These are phyloP conservation scores for Ilex asprella DNA, from an alignment of 257 asterid genomes.

Conservation along the genomic window DNA sequence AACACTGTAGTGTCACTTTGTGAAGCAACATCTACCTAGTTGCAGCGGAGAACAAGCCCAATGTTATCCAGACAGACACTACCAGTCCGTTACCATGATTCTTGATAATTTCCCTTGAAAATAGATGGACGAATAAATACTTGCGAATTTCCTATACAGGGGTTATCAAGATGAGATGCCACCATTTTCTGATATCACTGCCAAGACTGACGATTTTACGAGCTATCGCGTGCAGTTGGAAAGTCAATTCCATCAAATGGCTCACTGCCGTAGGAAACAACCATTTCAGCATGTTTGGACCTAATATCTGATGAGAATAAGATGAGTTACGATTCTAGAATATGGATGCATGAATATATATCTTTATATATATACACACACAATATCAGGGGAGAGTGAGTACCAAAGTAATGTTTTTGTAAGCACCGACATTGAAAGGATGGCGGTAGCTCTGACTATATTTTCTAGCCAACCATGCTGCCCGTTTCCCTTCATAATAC, in stretches of 20 bases:
- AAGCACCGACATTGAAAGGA: conserved; percentile 69
- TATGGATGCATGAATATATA: neutral
- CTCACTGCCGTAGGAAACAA: neutral
- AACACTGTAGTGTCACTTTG: no score
- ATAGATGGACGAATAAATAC: no score
- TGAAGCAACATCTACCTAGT: no score
- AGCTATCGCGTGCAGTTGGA: neutral
- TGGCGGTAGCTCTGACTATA: conserved; percentile 75
- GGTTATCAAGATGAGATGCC: no score
- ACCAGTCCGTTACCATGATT: no score
- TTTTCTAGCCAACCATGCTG: conserved; percentile 89
- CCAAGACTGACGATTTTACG: no score
- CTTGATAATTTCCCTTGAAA: no score
- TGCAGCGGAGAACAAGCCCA: no score
- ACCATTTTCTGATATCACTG: no score
- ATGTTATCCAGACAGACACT: no score
- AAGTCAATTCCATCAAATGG: neutral
- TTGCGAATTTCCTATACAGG: no score
- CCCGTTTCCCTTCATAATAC: conserved; percentile 72
- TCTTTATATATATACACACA: neutral
- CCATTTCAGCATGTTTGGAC: neutral
- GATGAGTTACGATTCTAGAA: no score
- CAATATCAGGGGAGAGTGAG: neutral
- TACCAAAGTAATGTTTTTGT: conserved; percentile 4
- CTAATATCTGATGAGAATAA: neutral